These are phyloP conservation scores for Hymenoscyphus salicellus DNA, from an alignment of 2,329 filamentous ascomycete species.

Conservation along the genomic window DNA sequence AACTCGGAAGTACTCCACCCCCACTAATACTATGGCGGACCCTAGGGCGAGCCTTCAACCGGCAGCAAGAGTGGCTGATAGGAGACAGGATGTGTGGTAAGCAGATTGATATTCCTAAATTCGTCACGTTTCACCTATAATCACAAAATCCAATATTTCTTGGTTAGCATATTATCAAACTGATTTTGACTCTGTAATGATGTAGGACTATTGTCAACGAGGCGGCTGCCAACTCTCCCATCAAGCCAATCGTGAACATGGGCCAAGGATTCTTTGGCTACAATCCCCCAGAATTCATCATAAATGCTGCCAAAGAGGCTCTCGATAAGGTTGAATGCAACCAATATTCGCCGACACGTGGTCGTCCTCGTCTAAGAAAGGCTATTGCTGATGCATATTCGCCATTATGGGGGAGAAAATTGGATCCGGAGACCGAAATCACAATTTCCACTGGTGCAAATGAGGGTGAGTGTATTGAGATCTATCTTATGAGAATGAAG, in stretches of 20 bases:
- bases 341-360: conserved; percentile 96
- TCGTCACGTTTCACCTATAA: neutral
- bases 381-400: conserved; percentile 91
- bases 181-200: neutral
- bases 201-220: conserved; percentile 64
- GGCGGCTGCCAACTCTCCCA: conserved; percentile 59
- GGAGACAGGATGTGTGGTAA: conserved; percentile 58
- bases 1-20: conserved; percentile 19
- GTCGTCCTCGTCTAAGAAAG: conserved; percentile 85
- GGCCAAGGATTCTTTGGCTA: conserved; percentile 81
- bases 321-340: conserved; percentile 94
- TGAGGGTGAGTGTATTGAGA: conserved; percentile 49
- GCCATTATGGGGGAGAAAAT: conserved; percentile 74
- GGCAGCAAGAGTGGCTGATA: conserved; percentile 51
- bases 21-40: conserved; percentile 32
- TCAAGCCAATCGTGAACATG: conserved; percentile 63
- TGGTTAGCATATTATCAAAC: too few relatives aligned
- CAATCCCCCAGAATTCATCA: conserved; percentile 86
- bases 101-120: conserved; percentile 12
- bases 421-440: conserved; percentile 89
- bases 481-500: neutral
- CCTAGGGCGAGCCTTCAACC: conserved; percentile 44
- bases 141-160: too few relatives aligned
- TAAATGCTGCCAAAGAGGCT: conserved; percentile 86
- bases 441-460: conserved; percentile 92